Percentiles rank a stretch among this genome's conserved stretches.
These are phyloP conservation scores for Entomortierella beljakovae DNA, from an alignment of 192 early-diverging fungal genomes.

Conservation along the genomic window DNA sequence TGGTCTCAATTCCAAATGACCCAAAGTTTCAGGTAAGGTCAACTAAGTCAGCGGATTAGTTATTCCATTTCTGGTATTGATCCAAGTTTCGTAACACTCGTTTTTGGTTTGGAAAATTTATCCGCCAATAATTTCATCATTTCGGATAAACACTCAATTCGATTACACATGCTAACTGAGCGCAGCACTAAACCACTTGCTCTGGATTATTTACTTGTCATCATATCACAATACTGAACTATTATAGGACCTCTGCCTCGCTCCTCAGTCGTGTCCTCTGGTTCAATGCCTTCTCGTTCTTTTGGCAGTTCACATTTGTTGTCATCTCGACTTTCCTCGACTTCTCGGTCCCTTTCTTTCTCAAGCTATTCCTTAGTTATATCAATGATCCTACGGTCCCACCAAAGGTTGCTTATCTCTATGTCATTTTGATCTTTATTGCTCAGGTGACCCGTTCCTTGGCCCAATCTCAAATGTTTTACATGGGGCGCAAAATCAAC, in stretches of 20 bases:
- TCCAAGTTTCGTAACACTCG: neutral
- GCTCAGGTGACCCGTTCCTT: slow-evolving; percentile 48
- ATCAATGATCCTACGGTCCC: slow-evolving; percentile 63
- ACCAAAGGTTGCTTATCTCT: slow-evolving; percentile 51
- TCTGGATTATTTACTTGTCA: neutral
- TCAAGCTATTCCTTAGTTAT: slow-evolving; percentile 65
- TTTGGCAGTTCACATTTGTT: slow-evolving; percentile 71
- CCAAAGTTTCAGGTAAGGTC: slow-evolving; percentile 15
- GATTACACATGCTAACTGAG: neutral
- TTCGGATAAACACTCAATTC: slow-evolving; percentile 14
- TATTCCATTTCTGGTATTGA: slow-evolving; percentile 8
- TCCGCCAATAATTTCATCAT: neutral
- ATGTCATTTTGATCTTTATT: slow-evolving; percentile 55
- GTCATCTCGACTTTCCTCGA: slow-evolving; percentile 67
- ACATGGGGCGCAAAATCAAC: slow-evolving; percentile 62
- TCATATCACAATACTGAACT: neutral
- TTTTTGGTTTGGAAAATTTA: neutral
- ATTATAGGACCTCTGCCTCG: slow-evolving; percentile 15
- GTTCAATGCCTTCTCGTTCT: slow-evolving; percentile 48
- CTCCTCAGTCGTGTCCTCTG: slow-evolving; percentile 41
- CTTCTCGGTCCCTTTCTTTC: slow-evolving; percentile 66
- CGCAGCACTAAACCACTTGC: neutral
- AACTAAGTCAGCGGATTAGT: neutral
- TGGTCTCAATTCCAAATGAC: slow-evolving; percentile 53
- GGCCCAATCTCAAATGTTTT: slow-evolving; percentile 56